phyloP scores from a whole-genome alignment of 2,329 filamentous ascomycete genomes.

The Bipolaris bicolor region DNA sequence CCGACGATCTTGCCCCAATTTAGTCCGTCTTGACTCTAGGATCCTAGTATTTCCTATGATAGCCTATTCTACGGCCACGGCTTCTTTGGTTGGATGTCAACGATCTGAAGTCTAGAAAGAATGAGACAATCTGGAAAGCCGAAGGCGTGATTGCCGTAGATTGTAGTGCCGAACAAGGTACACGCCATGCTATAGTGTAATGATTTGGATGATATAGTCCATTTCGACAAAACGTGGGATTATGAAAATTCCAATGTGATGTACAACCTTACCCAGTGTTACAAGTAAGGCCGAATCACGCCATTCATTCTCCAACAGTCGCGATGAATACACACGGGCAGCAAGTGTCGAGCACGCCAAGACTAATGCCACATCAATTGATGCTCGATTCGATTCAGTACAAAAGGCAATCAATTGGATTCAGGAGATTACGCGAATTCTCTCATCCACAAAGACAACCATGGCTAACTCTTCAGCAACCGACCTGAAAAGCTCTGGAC shows the following conservation, averaged over 20 bases:
- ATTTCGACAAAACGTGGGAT: too few relatives aligned
- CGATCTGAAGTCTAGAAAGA: background rate
- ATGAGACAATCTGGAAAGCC: background rate
- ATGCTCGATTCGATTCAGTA: background rate
- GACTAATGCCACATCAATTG: background rate
- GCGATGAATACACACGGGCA: background rate
- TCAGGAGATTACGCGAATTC: background rate
- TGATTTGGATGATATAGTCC: background rate
- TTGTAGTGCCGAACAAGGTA: background rate
- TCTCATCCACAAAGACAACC: background rate
- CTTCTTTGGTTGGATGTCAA: background rate
- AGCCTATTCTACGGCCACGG: background rate
- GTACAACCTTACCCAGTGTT: background rate
- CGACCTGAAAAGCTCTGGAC: slow-evolving; percentile 5
- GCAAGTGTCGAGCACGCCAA: background rate
- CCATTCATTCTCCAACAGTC: background rate
- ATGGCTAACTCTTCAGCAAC: slow-evolving; percentile 1
- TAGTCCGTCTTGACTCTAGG: background rate
- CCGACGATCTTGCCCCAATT: background rate
- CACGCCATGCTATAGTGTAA: background rate
- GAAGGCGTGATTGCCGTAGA: background rate
- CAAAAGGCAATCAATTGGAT: background rate
- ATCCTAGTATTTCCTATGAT: background rate
- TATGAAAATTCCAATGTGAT: background rate
- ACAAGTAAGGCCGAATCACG: slow-evolving; percentile 6